Evolutionary conservation across 257 asterid genomes (phyloP).

Genomic region (Petunia axillaris): DNA sequence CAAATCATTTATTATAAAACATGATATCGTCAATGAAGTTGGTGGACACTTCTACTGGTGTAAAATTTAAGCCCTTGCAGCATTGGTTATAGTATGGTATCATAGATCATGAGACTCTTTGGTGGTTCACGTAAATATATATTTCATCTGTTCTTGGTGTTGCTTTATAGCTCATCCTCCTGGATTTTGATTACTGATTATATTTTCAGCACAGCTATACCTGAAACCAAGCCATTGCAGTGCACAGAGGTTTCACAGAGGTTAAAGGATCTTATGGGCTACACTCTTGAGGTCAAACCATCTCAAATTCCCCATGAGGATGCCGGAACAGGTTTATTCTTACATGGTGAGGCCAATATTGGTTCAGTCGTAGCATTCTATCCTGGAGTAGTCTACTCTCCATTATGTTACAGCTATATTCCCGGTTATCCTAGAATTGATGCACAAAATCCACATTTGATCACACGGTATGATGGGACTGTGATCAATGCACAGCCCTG

Average conservation of each 20-base stretch:
- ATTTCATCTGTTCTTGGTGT: neutral
- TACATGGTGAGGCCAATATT: slow-evolving; percentile 81
- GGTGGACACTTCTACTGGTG: neutral
- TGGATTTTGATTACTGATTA: slow-evolving; percentile 34
- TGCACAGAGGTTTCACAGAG: slow-evolving; percentile 63
- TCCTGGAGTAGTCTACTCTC: slow-evolving; percentile 87
- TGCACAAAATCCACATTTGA: slow-evolving; percentile 74
- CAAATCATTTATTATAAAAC: neutral
- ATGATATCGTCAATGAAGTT: neutral
- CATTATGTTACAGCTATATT: slow-evolving; percentile 74
- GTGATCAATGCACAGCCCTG: slow-evolving; percentile 93
- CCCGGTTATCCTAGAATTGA: slow-evolving; percentile 92
- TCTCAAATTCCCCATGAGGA: slow-evolving; percentile 81
- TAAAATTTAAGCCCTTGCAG: neutral
- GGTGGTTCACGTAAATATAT: neutral
- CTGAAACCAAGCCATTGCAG: slow-evolving; percentile 58
- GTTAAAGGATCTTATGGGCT: slow-evolving; percentile 66
- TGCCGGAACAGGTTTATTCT: slow-evolving; percentile 80
- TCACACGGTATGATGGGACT: slow-evolving; percentile 87
- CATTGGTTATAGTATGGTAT: neutral
- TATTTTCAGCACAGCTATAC: slow-evolving; percentile 49
- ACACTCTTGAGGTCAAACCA: slow-evolving; percentile 76
- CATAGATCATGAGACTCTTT: neutral
- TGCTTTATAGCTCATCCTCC: slow-evolving; percentile 5
- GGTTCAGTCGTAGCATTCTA: slow-evolving; percentile 83